Conservation (phyloP, 106 monocot species). For the Acorus gramineus region DNA sequence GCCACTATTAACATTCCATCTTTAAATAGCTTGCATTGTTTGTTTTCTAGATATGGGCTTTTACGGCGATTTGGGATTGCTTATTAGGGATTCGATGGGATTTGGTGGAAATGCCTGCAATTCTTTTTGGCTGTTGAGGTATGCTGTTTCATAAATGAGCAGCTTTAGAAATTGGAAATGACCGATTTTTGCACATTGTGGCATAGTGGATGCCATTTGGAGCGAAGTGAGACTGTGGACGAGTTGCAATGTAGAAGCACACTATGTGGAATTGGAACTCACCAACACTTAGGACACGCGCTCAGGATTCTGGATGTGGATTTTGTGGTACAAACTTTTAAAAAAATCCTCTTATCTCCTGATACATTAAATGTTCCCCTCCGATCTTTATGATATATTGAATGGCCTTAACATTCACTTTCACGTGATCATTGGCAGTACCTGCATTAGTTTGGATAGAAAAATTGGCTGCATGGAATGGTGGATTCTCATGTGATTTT, state of each 20-base stretch:
- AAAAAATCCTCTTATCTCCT: no score
- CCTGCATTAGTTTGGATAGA: neutral
- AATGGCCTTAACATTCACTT: no score
- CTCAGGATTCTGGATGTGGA: constrained; percentile 9
- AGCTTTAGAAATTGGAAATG: constrained; percentile 9
- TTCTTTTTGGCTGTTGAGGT: constrained; percentile 16
- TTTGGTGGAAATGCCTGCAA: constrained; percentile 25
- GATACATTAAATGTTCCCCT: no score
- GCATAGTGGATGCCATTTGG: constrained; percentile 1
- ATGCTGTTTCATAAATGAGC: constrained; percentile 24
- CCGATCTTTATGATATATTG: no score
- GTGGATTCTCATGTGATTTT: neutral
- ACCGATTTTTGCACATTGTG: constrained; percentile 2
- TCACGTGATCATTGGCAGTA: no score
- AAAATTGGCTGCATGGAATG: constrained; percentile 1
- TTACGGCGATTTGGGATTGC: constrained; percentile 52
- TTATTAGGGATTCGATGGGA: constrained; percentile 41
- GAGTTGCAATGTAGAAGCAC: neutral
- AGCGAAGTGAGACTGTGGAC: constrained; percentile 5
- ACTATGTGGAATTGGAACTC: constrained; percentile 6
- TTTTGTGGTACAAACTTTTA: neutral
- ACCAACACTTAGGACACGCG: neutral
- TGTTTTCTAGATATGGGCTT: constrained; percentile 54
- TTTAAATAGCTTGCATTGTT: constrained; percentile 10
- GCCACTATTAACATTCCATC: no score